Base-by-base conservation (phyloP, 2,329 filamentous ascomycete genomes). In the Cladophialophora psammophila region DNA sequence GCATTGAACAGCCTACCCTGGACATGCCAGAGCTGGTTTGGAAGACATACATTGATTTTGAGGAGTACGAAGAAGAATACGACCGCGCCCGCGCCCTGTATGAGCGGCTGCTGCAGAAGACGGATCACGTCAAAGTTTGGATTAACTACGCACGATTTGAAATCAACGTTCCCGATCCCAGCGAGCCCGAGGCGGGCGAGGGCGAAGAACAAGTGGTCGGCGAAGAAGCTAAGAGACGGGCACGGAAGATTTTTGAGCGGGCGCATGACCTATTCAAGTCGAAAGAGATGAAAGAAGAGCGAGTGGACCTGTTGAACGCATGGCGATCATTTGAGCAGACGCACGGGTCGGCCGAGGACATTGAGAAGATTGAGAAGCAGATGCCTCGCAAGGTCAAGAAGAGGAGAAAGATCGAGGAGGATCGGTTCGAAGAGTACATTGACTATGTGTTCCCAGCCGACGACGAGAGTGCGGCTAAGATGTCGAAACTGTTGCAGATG, bases 91-190 rank as follows among this genome's bases (percentile, higher is more conserved):
- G 95, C 57, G 82, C 83, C 3, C 83, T 99, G 53, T 99, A 98
- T 80, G 94, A 98, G 82, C 88, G 94, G 7, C 85, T 99, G 12
- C 86, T 99, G 52, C 85, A 92, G 75, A 97, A 96, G 88, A 97
- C 95, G n/a, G 90, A 95, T 75, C 95, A 99, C 76, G 93, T 97
- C 84, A 99, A 98, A 84, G 95, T 99, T 67, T 99, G 95, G 95
- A 96, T 95, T 79, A 94, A 92, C 78, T 99, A 94, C 80, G 95
- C 95, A n/a, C 92, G 96, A 78, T 98, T 99, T 76, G 95, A 99
- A 80, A 92, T 98, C 82, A 94, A 95, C 77, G 89, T 97, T 0
- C 93, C 93, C 53, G 93, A 96, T 65, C 86, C 83, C 12, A 84
- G 87, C 20, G 87, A 88, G 60, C 87, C 90, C 50, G 89, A 86